Conservation (phyloP, 1,284 basidiomycete genomes). For the Apiotrichum mycotoxinovorans region DNA sequence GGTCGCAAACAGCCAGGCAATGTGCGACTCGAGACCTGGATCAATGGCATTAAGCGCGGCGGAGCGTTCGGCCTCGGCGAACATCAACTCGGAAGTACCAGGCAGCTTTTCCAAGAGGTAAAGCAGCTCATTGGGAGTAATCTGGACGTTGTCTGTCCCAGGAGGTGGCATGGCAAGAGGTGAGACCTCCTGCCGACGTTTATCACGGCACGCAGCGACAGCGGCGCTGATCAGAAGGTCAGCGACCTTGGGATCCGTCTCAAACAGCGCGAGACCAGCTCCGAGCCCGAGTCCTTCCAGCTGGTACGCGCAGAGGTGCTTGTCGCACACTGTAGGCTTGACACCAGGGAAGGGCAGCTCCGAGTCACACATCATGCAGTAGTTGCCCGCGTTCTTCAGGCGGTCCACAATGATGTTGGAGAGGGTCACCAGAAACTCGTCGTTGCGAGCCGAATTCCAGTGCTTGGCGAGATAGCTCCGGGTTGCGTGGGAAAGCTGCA, state of each 20-base stretch:
- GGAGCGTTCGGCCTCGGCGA: neutral
- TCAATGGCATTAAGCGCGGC: neutral
- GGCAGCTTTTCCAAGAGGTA: neutral
- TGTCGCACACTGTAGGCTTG: constrained; percentile 13
- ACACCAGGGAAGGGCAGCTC: constrained; percentile 6
- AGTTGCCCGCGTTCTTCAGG: constrained; percentile 9
- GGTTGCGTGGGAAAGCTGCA: neutral
- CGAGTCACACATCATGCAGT: constrained; percentile 10
- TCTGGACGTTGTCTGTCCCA: neutral
- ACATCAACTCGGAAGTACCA: neutral
- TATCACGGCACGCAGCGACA: constrained; percentile 2
- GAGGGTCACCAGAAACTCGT: constrained; percentile 7
- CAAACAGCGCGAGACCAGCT: constrained; percentile 6
- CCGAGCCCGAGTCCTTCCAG: constrained; percentile 10
- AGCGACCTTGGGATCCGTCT: constrained; percentile 5
- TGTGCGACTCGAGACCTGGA: neutral
- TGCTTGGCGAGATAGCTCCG: neutral
- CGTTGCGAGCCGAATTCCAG: constrained; percentile 3
- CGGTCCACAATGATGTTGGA: constrained; percentile 1
- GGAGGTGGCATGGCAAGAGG: neutral
- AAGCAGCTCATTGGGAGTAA: neutral
- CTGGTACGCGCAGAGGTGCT: constrained; percentile 8
- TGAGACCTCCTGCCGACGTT: neutral
- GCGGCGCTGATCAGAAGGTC: constrained; percentile 10
- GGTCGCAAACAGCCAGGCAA: constrained; percentile 13